Evolutionary conservation across 768 basidiomycete genomes (phyloP).

Genomic region (Clitopilus passeckerianus): DNA sequence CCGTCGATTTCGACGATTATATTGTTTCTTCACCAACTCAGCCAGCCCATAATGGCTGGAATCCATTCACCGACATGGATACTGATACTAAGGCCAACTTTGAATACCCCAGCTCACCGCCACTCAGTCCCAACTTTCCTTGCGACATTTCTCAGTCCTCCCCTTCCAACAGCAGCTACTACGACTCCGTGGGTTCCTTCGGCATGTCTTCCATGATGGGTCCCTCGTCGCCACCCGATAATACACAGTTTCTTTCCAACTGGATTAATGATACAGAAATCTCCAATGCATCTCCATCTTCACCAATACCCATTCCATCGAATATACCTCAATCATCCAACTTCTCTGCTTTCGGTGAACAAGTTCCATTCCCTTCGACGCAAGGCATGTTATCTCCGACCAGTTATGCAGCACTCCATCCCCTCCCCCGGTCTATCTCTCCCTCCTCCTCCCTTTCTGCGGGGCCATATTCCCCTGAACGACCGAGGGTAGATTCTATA

Average conservation of each 20-base stretch:
- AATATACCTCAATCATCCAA: constrained; percentile 38
- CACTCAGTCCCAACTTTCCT: constrained; percentile 23
- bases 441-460: constrained; percentile 33
- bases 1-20: constrained; percentile 52
- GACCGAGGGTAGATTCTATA: constrained; percentile 47
- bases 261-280: constrained; percentile 66
- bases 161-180: constrained; percentile 27
- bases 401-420: constrained; percentile 55
- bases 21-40: constrained; percentile 10
- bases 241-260: constrained; percentile 40
- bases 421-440: constrained; percentile 58
- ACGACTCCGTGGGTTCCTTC: constrained; percentile 32
- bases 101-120: constrained; percentile 25
- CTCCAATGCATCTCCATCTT: constrained; percentile 32
- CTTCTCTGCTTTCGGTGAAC: constrained; percentile 45
- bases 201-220: constrained; percentile 28
- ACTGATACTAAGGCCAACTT: constrained; percentile 37
- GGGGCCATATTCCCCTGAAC: constrained; percentile 31
- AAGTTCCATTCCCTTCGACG: constrained; percentile 37
- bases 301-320: constrained; percentile 60
- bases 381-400: constrained; percentile 55
- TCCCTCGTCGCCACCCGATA: constrained; percentile 41
- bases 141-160: constrained; percentile 34
- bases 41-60: constrained; percentile 29
- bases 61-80: constrained; percentile 30